These are phyloP conservation scores for Friedmanniomyces endolithicus DNA, from an alignment of 495 filamentous ascomycete genomes.

Conservation along the genomic window DNA sequence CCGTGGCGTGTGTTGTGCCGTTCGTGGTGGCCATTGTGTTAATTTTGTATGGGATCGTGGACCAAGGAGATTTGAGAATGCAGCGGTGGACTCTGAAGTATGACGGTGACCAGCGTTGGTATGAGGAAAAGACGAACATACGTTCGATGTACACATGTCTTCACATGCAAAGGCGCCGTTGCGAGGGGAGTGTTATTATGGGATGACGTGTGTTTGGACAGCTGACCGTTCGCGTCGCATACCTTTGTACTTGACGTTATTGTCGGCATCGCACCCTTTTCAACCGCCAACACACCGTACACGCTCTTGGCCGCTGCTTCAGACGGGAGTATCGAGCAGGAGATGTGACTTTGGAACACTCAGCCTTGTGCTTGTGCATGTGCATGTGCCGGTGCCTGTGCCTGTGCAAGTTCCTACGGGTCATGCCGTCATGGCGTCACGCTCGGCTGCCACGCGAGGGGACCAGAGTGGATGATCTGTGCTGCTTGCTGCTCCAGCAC, in stretches of 20 bases:
- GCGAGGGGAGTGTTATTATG: background rate
- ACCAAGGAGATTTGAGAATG: background rate
- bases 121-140: too few species aligned
- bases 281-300: background rate
- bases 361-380: too few species aligned
- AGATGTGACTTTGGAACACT: too few species aligned
- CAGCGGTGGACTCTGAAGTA: background rate
- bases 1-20: background rate
- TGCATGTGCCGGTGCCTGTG: too few species aligned
- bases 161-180: background rate
- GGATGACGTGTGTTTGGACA: background rate
- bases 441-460: background rate
- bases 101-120: background rate
- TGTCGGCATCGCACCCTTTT: background rate
- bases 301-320: too few species aligned
- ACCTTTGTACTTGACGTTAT: background rate
- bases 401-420: too few species aligned
- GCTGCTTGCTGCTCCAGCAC: background rate
- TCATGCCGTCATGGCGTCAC: background rate
- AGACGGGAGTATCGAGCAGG: too few species aligned
- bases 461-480: too few species aligned
- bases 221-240: background rate
- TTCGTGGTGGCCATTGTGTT: constrained; percentile 16
- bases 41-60: background rate
- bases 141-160: background rate